phyloP scores from a whole-genome alignment of 2,329 filamentous ascomycete species.

The Nemania serpens region DNA sequence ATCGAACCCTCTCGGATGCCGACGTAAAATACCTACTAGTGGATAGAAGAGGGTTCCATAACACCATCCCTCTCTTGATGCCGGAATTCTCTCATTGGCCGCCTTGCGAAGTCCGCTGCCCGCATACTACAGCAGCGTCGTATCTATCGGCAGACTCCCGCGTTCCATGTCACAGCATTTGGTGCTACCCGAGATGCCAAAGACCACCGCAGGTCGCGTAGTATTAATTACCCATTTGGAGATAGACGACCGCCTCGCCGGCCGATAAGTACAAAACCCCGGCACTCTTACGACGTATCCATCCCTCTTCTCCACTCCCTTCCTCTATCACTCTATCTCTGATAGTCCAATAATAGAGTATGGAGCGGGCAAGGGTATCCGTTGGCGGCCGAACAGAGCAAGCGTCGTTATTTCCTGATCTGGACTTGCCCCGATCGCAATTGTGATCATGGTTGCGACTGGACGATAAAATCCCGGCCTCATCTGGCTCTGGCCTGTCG shows the following conservation, averaged over 20 bases:
- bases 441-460: constrained; percentile 18
- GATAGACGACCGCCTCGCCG: constrained; percentile 1
- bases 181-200: constrained; percentile 28
- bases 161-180: constrained; percentile 18
- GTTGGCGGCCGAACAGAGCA: constrained; percentile 3
- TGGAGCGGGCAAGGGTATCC: not conserved
- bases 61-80: constrained; percentile 13
- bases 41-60: constrained; percentile 8
- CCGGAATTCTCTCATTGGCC: constrained; percentile 17
- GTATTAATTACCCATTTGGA: constrained; percentile 20
- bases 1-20: not conserved
- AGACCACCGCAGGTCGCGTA: constrained; percentile 30
- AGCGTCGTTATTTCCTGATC: constrained; percentile 9
- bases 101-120: constrained; percentile 26
- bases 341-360: not conserved
- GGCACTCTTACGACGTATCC: not conserved
- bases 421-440: not conserved
- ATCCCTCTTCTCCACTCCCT: not conserved
- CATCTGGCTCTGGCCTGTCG: constrained; percentile 1
- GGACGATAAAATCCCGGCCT: constrained; percentile 7
- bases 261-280: constrained; percentile 11
- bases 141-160: constrained; percentile 20
- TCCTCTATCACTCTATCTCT: not conserved
- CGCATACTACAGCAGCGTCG: constrained; percentile 24
- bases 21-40: constrained; percentile 3